Evolutionary conservation across 208 protist genomes (phyloP), one percentile per base, ranked within the genome.

Genomic region (Borovskyia barvae): DNA sequence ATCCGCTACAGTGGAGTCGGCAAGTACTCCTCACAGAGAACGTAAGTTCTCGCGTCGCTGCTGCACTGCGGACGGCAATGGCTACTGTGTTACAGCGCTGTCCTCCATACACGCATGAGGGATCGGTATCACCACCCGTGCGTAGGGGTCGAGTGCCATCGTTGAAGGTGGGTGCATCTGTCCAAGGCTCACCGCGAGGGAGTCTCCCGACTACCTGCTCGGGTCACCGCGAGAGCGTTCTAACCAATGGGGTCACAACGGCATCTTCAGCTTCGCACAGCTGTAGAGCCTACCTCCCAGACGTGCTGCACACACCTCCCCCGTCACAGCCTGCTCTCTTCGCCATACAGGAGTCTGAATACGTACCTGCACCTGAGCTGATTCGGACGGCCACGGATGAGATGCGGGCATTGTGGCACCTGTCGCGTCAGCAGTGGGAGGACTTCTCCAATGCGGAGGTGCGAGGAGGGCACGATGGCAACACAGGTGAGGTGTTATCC

Each of bases 21-120:
- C 68, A 86, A 33, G 65, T 90, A 26, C 40, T 90, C 33, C 76
- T 90, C 29, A 50, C 72, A 0, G 83, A 86, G 19, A 73, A 77
- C 29, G 49, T 75, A 9, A 70, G 80, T 46, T 36, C 28, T 5
- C 47, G 52, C 1, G 66, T 90, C 2, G 83, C 83, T 32, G 66
- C 52, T 11, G 67, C 59, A 37, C 63, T 71, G 41, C 55, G 64
- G n/a, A 53, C 36, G 15, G 55, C 64, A 15, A 71, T 71, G 64
- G 29, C 54, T 2, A 41, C 39, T 14, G 55, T 71, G n/a, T 49
- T 71, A 32, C 50, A 47, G 32, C 37, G 28, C 24, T 49, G 52
- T 36, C 55, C 33, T 17, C n/a, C n/a, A n/a, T n/a, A n/a, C n/a
- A n/a, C n/a, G n/a, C n/a, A n/a, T n/a, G n/a, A n/a, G n/a, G n/a